These are phyloP conservation scores for Pterocarpus macrocarpus DNA, from an alignment of 306 rosid genomes.

Conservation along the genomic window DNA sequence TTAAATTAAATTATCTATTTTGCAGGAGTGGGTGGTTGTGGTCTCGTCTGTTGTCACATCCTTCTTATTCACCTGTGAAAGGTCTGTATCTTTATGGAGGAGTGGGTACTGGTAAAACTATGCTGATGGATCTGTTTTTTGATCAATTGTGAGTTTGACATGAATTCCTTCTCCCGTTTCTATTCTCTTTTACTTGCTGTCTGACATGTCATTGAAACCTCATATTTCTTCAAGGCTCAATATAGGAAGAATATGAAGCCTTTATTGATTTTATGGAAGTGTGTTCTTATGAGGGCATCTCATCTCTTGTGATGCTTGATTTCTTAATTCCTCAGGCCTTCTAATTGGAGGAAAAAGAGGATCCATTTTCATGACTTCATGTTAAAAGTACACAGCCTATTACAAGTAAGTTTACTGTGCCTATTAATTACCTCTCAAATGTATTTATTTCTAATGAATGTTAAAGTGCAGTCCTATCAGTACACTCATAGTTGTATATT, in stretches of 20 bases:
- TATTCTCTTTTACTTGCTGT: slow-evolving; percentile 21
- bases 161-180: slow-evolving; percentile 29
- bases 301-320: slow-evolving; percentile 37
- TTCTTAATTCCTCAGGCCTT: slow-evolving; percentile 65
- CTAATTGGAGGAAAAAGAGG: slow-evolving; percentile 88
- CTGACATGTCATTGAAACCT: slow-evolving; percentile 7
- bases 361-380: slow-evolving; percentile 98
- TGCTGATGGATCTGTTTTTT: slow-evolving; percentile 97
- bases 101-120: slow-evolving; percentile 98
- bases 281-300: slow-evolving; percentile 34
- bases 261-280: slow-evolving; percentile 37
- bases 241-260: slow-evolving; percentile 26
- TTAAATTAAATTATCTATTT: slow-evolving; percentile 27
- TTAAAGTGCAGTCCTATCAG: slow-evolving; percentile 15
- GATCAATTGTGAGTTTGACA: slow-evolving; percentile 82
- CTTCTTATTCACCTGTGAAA: slow-evolving; percentile 80
- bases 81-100: slow-evolving; percentile 98
- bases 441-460: not conserved
- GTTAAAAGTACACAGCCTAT: slow-evolving; percentile 88
- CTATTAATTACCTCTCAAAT: slow-evolving; percentile 20
- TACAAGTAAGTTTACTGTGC: slow-evolving; percentile 75
- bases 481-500: slow-evolving; percentile 3
- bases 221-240: slow-evolving; percentile 28
- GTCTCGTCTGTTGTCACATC: slow-evolving; percentile 91
- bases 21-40: slow-evolving; percentile 92